Base-by-base conservation (phyloP, 2,329 filamentous ascomycete genomes). In the Nemania abortiva region DNA sequence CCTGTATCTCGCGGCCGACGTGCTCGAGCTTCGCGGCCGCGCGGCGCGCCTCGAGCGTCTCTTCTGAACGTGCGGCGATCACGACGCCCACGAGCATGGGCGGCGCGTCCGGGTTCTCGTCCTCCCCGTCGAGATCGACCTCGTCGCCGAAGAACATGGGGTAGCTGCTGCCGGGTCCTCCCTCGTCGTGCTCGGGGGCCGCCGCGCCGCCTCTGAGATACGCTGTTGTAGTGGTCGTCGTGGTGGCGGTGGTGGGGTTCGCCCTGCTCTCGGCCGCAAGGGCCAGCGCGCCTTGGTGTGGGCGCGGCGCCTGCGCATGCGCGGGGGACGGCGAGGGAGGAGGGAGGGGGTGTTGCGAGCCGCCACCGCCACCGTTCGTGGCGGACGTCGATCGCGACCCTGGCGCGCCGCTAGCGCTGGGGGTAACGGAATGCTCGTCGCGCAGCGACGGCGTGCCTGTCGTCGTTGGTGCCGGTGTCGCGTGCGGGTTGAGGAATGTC, bases 51-150 rank as follows among this genome's bases (percentile, higher is more conserved):
- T 89, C 86, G 31, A 78, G 77, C 10, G 82, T 80, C 7, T 86
- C 82, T 47, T 85, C 83, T 0, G 83, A 79, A 2, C 80, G 81
- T 5, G 81, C 81, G 1, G 87, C 87, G 3, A 89, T 83, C 0
- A 90, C 86, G 10, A 89, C 78, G 22, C 84, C 83, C 31, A 90
- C 80, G 13, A 90, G 82, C 76, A 87, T 79, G 11, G 88, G 88
- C 29, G 86, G 82, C 5, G 77, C 76, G 70, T 82, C 67, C 13
- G 71, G 66, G n/a, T 70, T 20, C 42, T 73, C 73, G 1, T 70
- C 73, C 20, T 68, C 73, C 68, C 70, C 9, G 49, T n/a, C n/a
- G n/a, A n/a, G n/a, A n/a, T n/a, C 58, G 15, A 69, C 72, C 1
- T 68, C 72, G 18, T 68, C 73, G 15, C 66, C 72, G n/a, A 53